These are phyloP conservation scores for Rhynchospora pubera DNA, from an alignment of 176 grass and related monocot genomes.

Conservation along the genomic window DNA sequence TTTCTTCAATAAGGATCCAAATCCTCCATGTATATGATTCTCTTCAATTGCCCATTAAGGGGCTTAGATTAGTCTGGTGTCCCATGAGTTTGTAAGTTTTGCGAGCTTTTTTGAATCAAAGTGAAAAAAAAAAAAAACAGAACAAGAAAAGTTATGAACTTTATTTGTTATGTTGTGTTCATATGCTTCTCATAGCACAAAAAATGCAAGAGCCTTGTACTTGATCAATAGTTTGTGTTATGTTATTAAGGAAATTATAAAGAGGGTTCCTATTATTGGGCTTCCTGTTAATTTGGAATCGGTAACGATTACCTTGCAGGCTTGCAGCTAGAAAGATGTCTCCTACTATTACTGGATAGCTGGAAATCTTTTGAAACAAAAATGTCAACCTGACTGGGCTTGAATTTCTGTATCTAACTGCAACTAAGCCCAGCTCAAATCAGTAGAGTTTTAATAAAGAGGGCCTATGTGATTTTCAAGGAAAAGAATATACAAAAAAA, in stretches of 20 bases:
- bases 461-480: neutral
- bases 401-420: neutral
- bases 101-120: neutral
- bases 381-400: too few relatives aligned
- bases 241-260: too few relatives aligned
- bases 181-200: too few relatives aligned
- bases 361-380: too few relatives aligned
- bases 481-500: too few relatives aligned
- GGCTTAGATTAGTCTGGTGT: neutral
- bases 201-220: too few relatives aligned
- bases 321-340: too few relatives aligned
- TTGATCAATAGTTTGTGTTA: too few relatives aligned
- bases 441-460: neutral
- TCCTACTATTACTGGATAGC: too few relatives aligned
- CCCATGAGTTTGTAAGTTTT: neutral
- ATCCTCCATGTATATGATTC: neutral
- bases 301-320: too few relatives aligned
- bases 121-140: neutral
- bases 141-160: neutral
- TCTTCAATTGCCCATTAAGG: neutral
- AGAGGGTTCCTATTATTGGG: too few relatives aligned
- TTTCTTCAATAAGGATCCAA: conserved; percentile 16
- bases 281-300: too few relatives aligned
- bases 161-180: neutral
- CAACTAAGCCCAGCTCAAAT: neutral